phyloP scores from a whole-genome alignment of 163 green algal genomes.

The Chlamydomonas reinhardtii region DNA sequence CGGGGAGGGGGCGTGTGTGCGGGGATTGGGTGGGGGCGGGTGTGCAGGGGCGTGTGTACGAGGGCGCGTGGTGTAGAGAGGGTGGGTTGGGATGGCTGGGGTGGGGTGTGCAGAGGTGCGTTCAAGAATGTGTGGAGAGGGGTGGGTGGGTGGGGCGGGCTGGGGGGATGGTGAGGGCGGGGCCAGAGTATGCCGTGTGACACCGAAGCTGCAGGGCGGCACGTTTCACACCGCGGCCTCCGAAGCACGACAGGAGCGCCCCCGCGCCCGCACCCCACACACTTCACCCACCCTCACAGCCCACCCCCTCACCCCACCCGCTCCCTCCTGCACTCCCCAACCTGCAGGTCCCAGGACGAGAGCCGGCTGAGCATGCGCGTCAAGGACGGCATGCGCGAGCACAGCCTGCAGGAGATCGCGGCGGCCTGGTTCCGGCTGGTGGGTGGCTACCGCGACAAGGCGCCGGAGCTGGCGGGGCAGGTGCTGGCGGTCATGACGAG shows the following conservation, averaged over 20 bases:
- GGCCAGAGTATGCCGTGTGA: too few relatives aligned
- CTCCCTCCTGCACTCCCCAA: background rate
- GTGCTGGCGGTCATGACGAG: slow-evolving; percentile 82
- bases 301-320: background rate
- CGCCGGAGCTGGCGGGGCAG: slow-evolving; percentile 71
- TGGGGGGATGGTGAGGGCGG: too few relatives aligned
- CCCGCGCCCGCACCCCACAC: too few relatives aligned
- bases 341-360: slow-evolving; percentile 77
- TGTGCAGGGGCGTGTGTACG: background rate
- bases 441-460: slow-evolving; percentile 61
- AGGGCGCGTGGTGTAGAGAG: background rate
- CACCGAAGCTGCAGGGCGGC: too few relatives aligned
- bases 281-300: too few relatives aligned
- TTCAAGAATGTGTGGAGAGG: background rate
- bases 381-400: slow-evolving; percentile 96
- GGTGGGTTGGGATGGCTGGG: background rate
- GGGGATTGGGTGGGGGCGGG: too few relatives aligned
- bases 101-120: background rate
- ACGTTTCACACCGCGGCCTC: too few relatives aligned
- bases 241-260: too few relatives aligned
- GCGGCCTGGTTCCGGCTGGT: slow-evolving; percentile 84
- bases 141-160: too few relatives aligned
- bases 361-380: slow-evolving; percentile 84
- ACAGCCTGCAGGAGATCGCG: slow-evolving; percentile 75
- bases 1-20: too few relatives aligned